Evolutionary conservation across 2,329 filamentous ascomycete genomes (phyloP).

Genomic region (Nemania sp.): DNA sequence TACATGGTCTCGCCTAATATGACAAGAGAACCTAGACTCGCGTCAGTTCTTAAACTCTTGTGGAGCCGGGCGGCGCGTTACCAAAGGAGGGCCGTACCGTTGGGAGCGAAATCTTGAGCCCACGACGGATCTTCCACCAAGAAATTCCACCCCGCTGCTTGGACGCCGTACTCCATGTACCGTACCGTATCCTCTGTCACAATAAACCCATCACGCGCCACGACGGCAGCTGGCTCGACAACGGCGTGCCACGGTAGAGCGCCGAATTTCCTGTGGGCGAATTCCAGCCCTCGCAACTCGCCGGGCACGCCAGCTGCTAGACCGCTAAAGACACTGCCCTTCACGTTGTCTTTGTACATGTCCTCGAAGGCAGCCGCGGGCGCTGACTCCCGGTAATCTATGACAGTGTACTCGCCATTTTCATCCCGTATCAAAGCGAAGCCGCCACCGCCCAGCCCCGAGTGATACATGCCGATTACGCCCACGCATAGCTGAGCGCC

Average conservation of each 20-base stretch:
- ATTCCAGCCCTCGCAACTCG: slow-evolving; percentile 81
- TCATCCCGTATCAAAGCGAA: slow-evolving; percentile 83
- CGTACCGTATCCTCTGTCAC: slow-evolving; percentile 79
- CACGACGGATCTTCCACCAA: slow-evolving; percentile 80
- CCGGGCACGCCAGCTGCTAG: slow-evolving; percentile 79
- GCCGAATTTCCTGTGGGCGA: slow-evolving; percentile 80
- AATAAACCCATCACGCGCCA: slow-evolving; percentile 80
- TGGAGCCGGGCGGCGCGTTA: not conserved
- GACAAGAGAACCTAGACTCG: slow-evolving; percentile 66
- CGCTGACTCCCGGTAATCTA: slow-evolving; percentile 92
- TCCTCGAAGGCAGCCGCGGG: slow-evolving; percentile 83
- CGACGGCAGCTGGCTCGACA: slow-evolving; percentile 77
- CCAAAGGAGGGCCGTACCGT: slow-evolving; percentile 57
- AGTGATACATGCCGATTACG: slow-evolving; percentile 81
- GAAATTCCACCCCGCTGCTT: slow-evolving; percentile 65
- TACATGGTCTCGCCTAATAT: slow-evolving; percentile 82
- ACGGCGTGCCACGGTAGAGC: slow-evolving; percentile 77
- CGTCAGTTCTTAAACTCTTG: slow-evolving; percentile 1
- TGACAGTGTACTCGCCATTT: slow-evolving; percentile 80
- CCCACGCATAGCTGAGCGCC: slow-evolving; percentile 82
- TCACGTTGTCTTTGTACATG: slow-evolving; percentile 82
- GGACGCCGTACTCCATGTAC: slow-evolving; percentile 72
- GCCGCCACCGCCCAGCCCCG: slow-evolving; percentile 88
- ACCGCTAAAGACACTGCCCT: slow-evolving; percentile 77
- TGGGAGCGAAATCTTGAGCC: slow-evolving; percentile 89